These are phyloP conservation scores for Boletus subcaerulescens DNA, from an alignment of 768 basidiomycete genomes.

Conservation along the genomic window DNA sequence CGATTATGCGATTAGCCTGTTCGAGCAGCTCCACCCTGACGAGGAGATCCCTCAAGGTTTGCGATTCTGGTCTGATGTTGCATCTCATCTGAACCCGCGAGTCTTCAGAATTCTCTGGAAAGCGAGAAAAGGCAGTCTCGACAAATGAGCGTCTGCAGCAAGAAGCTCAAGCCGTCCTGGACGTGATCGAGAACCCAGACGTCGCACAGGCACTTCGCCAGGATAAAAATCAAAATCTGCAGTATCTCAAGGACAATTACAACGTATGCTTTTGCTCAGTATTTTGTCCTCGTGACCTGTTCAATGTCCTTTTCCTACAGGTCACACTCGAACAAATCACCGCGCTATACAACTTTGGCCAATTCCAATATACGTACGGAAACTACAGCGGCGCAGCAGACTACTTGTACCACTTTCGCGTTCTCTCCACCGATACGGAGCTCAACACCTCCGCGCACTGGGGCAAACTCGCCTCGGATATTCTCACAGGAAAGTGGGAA, in stretches of 20 bases:
- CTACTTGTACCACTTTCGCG: conserved; percentile 98
- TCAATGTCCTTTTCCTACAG: conserved; percentile 39
- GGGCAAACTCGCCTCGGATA: conserved; percentile 97
- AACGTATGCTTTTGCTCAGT: conserved; percentile 48
- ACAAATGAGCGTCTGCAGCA: conserved; percentile 83
- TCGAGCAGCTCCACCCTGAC: conserved; percentile 73
- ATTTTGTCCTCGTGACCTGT: not conserved
- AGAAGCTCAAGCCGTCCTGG: conserved; percentile 89
- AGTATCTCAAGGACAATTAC: conserved; percentile 92
- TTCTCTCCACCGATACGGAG: conserved; percentile 90
- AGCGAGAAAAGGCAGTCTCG: conserved; percentile 77
- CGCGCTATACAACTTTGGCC: conserved; percentile 94
- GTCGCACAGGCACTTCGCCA: conserved; percentile 92
- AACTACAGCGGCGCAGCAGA: conserved; percentile 96
- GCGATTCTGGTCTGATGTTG: conserved; percentile 13
- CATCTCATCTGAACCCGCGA: not conserved
- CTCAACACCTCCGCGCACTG: conserved; percentile 96
- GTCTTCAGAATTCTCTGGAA: conserved; percentile 72
- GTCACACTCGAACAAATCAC: conserved; percentile 94
- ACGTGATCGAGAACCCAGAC: conserved; percentile 96
- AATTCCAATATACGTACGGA: conserved; percentile 98
- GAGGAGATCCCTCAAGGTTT: conserved; percentile 66
- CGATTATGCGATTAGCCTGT: conserved; percentile 83
- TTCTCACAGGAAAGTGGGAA: conserved; percentile 93
- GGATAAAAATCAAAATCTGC: conserved; percentile 95